Evolutionary conservation across 2,329 filamentous ascomycete species (phyloP).

Genomic region (Plenodomus biglobosus): DNA sequence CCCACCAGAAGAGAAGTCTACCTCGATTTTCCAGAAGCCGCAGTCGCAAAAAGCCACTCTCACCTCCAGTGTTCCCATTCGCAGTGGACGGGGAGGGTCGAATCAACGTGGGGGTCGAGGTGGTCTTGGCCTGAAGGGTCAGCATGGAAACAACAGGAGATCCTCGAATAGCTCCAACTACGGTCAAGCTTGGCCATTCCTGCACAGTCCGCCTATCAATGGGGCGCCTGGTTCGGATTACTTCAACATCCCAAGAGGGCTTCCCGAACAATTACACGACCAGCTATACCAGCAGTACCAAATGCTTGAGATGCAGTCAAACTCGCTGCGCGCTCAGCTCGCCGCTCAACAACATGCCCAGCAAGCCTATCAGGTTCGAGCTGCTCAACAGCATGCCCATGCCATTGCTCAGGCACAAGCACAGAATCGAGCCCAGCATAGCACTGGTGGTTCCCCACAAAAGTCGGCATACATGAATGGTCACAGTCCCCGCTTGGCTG

Average conservation of each 20-base stretch:
- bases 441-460: constrained; percentile 46
- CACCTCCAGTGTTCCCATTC: constrained; percentile 51
- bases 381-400: constrained; percentile 41
- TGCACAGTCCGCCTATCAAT: constrained; percentile 49
- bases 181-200: constrained; percentile 42
- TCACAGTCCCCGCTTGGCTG: constrained; percentile 37
- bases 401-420: constrained; percentile 43
- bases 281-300: constrained; percentile 55
- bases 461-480: constrained; percentile 40
- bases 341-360: constrained; percentile 42
- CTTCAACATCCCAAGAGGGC: constrained; percentile 45
- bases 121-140: constrained; percentile 53
- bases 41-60: constrained; percentile 59
- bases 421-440: constrained; percentile 36
- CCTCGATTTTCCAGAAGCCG: constrained; percentile 54
- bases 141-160: constrained; percentile 51
- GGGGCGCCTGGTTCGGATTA: constrained; percentile 46
- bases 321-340: constrained; percentile 40
- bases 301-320: constrained; percentile 48
- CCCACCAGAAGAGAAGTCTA: constrained; percentile 72
- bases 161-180: constrained; percentile 60
- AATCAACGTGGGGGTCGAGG: constrained; percentile 50
- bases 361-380: constrained; percentile 44
- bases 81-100: constrained; percentile 51
- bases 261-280: constrained; percentile 51